Percentiles rank a stretch among this genome's conserved stretches.
Evolutionary conservation across 2,329 filamentous ascomycete species (phyloP).

Genomic region (Fusarium scirpi): DNA sequence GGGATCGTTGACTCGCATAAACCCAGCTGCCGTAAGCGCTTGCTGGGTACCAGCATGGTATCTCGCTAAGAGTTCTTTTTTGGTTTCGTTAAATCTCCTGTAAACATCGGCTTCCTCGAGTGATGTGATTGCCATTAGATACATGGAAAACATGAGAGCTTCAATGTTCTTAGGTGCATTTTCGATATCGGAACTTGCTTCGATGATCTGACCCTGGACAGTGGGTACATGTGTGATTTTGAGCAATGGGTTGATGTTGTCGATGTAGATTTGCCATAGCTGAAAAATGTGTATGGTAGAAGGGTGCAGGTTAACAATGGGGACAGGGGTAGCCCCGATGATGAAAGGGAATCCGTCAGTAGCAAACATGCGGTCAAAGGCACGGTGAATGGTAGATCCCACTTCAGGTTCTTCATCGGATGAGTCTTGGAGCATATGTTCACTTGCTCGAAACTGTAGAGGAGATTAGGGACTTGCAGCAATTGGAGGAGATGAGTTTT

Average conservation of each 20-base stretch:
- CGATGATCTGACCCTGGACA: constrained; percentile 72
- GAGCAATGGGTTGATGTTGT: constrained; percentile 76
- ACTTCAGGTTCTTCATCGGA: constrained; percentile 69
- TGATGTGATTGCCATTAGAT: constrained; percentile 69
- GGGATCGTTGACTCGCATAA: constrained; percentile 74
- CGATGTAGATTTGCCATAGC: constrained; percentile 77
- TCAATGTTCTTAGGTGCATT: constrained; percentile 69
- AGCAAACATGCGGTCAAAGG: constrained; percentile 70
- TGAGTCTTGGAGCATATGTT: constrained; percentile 63
- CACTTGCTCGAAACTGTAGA: constrained; percentile 62
- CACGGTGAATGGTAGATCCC: constrained; percentile 66
- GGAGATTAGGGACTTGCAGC: constrained; percentile 12
- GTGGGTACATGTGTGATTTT: constrained; percentile 77
- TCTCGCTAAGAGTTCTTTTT: constrained; percentile 61
- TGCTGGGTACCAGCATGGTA: constrained; percentile 72
- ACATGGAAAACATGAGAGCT: constrained; percentile 76
- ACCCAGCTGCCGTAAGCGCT: constrained; percentile 73
- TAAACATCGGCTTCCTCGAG: constrained; percentile 68
- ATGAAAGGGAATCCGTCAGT: constrained; percentile 70
- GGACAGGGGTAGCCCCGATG: constrained; percentile 58
- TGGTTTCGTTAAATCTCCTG: constrained; percentile 65
- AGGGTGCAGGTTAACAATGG: constrained; percentile 64
- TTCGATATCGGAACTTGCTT: constrained; percentile 67
- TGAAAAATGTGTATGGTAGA: constrained; percentile 70
- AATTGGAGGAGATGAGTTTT: not conserved